Evolutionary conservation across 139 green algal species (phyloP), one percentile per base, ranked within the genome.

Genomic region (Dunaliella sp.): DNA sequence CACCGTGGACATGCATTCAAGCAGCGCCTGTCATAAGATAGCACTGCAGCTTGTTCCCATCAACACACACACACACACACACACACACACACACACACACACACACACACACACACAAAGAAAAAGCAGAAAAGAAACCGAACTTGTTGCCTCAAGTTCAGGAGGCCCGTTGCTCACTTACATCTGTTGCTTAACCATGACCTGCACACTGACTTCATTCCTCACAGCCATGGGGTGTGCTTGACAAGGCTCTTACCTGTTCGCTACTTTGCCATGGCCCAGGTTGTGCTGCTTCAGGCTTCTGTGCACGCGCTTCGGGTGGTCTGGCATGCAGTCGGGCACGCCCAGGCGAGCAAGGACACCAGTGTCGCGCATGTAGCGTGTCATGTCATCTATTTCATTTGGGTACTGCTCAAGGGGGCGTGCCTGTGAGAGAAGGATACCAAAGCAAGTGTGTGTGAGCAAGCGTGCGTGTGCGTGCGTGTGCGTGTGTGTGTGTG

Each of bases 321-420:
- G 37, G 7, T 48, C 36, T 26, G 80, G 80, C 30, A 24, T 2
- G 1, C 37, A 3, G 28, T 76, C 80, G 1, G 38, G 38, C 3
- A 84, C 38, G 30, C 32, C 80, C 1, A 84, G 30, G 28, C 26
- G 2, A 3, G 80, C 37, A 1, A 84, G 26, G 38, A 84, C 38
- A 12, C 80, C 80, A 37, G 80, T 84, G 30, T 84, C 80, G 1
- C 80, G 80, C 80, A 84, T 72, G 38, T 77, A 84, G 28, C 38
- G 37, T 1, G 38, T 38, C 80, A 84, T 84, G 38, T 84, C 80
- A 38, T 84, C 80, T 38, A 76, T 38, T 26, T 38, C 38, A 30
- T 84, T 48, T 21, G 80, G 80, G 38, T 84, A 84, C 80, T 84
- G 80, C 32, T 84, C 80, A 22, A 84, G 22, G 38, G 80, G 80